Evolutionary conservation across 1,139 yeast genomes (phyloP).

Genomic region (Kurtzmaniella quercitrusa): DNA sequence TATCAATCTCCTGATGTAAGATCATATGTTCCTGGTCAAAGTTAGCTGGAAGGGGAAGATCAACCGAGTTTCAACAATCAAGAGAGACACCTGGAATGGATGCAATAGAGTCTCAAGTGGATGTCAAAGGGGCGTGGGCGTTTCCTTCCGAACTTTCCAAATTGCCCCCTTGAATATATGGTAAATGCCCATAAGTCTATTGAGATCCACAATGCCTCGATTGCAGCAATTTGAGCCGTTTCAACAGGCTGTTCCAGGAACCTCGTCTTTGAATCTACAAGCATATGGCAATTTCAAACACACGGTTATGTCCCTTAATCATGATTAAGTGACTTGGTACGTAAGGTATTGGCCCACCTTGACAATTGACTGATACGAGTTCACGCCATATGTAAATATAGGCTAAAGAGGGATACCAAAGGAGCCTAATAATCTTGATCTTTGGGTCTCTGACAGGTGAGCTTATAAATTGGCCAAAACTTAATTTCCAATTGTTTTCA

Average conservation of each 20-base stretch:
- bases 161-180: constrained; percentile 27
- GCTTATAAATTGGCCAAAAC: constrained; percentile 27
- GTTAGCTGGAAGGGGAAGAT: constrained; percentile 20
- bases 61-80: constrained; percentile 26
- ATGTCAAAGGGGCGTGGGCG: constrained; percentile 15
- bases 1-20: constrained; percentile 30
- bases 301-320: constrained; percentile 24
- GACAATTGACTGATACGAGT: constrained; percentile 20
- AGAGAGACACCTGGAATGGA: constrained; percentile 31
- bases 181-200: constrained; percentile 26
- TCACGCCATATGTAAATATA: constrained; percentile 26
- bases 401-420: constrained; percentile 21
- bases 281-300: constrained; percentile 24
- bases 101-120: constrained; percentile 22
- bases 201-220: constrained; percentile 16
- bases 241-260: constrained; percentile 26
- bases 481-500: constrained; percentile 20
- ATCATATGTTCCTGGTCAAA: constrained; percentile 27
- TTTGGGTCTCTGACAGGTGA: constrained; percentile 27
- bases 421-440: constrained; percentile 23
- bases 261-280: constrained; percentile 19
- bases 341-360: constrained; percentile 23
- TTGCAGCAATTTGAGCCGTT: constrained; percentile 25
- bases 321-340: constrained; percentile 22
- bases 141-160: constrained; percentile 25